Evolutionary conservation across 805 yeast species (phyloP).

Genomic region (Candida maltosa): DNA sequence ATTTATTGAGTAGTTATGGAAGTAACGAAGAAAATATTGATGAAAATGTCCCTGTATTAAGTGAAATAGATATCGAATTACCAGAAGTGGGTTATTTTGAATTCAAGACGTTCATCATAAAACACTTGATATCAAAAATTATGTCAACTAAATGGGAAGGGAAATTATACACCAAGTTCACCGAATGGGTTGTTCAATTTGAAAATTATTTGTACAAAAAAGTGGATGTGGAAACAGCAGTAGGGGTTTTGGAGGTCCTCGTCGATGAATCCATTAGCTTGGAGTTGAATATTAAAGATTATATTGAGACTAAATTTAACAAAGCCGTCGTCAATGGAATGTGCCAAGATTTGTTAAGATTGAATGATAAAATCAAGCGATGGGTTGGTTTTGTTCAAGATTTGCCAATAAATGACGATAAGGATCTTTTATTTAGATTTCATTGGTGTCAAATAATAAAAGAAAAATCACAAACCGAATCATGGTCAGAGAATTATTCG

Average conservation of each 20-base stretch:
- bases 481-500: constrained; percentile 27
- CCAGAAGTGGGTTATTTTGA: constrained; percentile 12
- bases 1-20: constrained; percentile 33
- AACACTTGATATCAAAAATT: constrained; percentile 23
- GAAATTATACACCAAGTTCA: constrained; percentile 27
- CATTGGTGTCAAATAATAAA: constrained; percentile 34
- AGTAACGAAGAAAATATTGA: constrained; percentile 4
- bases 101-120: constrained; percentile 22
- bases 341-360: constrained; percentile 32
- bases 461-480: constrained; percentile 24
- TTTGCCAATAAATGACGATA: constrained; percentile 9
- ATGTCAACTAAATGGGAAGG: constrained; percentile 38
- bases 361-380: constrained; percentile 41
- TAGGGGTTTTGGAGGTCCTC: constrained; percentile 45
- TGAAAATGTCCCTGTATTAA: constrained; percentile 1
- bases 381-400: constrained; percentile 46
- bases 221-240: constrained; percentile 11
- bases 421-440: constrained; percentile 15
- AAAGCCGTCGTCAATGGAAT: constrained; percentile 30
- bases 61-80: constrained; percentile 1
- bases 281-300: constrained; percentile 23
- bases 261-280: constrained; percentile 38
- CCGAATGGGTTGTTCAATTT: constrained; percentile 31
- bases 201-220: constrained; percentile 18
- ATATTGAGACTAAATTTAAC: constrained; percentile 13